Base-by-base conservation (phyloP, 1,284 basidiomycete species). In the Ganoderma multipileum region DNA sequence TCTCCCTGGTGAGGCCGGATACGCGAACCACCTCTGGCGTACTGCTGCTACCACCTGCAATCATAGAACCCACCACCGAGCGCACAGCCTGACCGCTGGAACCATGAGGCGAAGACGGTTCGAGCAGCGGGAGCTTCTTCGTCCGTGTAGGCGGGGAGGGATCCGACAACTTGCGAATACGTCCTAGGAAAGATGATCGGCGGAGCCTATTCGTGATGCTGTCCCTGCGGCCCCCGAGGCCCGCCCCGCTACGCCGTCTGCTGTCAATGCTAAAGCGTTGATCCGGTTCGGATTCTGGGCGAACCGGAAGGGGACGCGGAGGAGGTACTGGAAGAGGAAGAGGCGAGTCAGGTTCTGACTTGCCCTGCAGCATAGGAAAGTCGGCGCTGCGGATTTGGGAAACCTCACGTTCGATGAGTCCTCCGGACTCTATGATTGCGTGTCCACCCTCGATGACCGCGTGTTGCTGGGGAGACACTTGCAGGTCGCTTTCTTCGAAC, bases 311-410 rank as follows among this genome's bases (percentile, higher is more conserved):
- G 0, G 69, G 63, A 18, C 69, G 69, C 33, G 69, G 70, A 36
- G 72, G 73, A 3, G 60, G 67, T 33, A 66, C 71, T 39, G 61
- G 72, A 28, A 65, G 63, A 41, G 65, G 71, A 11, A 47, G 70
- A 38, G 61, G 70, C 7, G 60, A 71, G 61, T 66, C 65, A 26
- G 54, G 68, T 9, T 65, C 70, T 9, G 73, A 63, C 54, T 73
- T 73, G 9, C 67, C 71, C 23, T 72, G 72, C 50, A 77, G 59
- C 23, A 76, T 67, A 3, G 78, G 71, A 64, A 77, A 78, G 55
- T 79, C 78, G 16, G 74, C 71, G 23, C 71, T 77, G 47, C 71
- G 74, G 30, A 76, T 76, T 41, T 55, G 65, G 18, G 71, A 63
- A n/a, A 67, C 63, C 62, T 69, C 70, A 60, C 64, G 69, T 42